Percentiles rank a stretch among this genome's conserved stretches.
Evolutionary conservation across 2,329 filamentous ascomycete genomes (phyloP).

Genomic region (Pyrenophora tritici-repentis): DNA sequence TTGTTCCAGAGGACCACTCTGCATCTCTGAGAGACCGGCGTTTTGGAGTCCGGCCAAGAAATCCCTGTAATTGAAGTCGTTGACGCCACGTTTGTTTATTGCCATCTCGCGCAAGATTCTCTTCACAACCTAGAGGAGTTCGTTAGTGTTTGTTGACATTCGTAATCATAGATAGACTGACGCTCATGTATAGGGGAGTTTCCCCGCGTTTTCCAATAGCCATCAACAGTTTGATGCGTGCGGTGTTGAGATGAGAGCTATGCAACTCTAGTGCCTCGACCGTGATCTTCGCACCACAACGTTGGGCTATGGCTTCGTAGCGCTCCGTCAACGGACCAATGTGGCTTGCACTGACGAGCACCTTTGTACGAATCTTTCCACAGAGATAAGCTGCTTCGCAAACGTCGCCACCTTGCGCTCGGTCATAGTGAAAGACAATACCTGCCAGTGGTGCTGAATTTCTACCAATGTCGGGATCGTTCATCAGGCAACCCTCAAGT

Average conservation of each 20-base stretch:
- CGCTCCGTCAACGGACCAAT: neutral
- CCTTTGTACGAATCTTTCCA: slow-evolving; percentile 10
- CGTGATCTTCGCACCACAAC: slow-evolving; percentile 4
- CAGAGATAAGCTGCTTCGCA: neutral
- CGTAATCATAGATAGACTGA: slow-evolving; percentile 5
- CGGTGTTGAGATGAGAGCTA: slow-evolving; percentile 21
- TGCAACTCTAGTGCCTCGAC: slow-evolving; percentile 12
- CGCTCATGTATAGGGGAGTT: slow-evolving; percentile 25
- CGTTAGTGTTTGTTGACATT: too few species aligned
- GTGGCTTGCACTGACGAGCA: slow-evolving; percentile 21
- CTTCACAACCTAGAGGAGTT: too few species aligned
- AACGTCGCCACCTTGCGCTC: neutral
- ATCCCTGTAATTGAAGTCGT: slow-evolving; percentile 1
- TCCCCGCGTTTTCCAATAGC: slow-evolving; percentile 17
- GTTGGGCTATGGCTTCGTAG: slow-evolving; percentile 14
- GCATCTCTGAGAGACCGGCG: neutral
- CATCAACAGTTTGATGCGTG: slow-evolving; percentile 24
- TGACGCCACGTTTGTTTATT: slow-evolving; percentile 1
- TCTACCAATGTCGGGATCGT: slow-evolving; percentile 39
- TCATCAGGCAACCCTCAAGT: slow-evolving; percentile 59
- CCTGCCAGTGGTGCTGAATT: neutral
- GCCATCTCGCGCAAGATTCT: slow-evolving; percentile 25
- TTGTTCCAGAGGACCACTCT: neutral
- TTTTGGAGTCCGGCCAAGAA: neutral
- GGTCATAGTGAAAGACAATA: neutral